Evolutionary conservation across 2,329 filamentous ascomycete genomes (phyloP), one percentile per base, ranked within the genome.

Genomic region (Juglanconis sp.): DNA sequence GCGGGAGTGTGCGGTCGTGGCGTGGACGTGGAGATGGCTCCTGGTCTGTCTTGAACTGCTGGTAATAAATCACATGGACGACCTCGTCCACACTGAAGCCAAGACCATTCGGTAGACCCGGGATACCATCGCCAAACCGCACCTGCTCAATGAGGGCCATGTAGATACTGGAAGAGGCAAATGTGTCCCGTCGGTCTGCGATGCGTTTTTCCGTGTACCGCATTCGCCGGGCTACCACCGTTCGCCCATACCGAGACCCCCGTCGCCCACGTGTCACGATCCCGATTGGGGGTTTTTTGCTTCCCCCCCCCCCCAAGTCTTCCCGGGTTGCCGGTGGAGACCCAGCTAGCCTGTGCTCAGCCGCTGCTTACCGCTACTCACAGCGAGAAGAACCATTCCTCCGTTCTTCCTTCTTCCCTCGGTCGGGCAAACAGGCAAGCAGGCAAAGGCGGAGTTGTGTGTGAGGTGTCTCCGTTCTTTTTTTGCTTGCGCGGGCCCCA

Each of bases 201-300:
- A 24, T 24, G 17, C 17, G 17, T 24, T 24, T 24, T 24, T 24
- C 17, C 17, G 17, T 24, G 17, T 24, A 24, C 17, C 17, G 17
- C 17, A 24, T 24, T 24, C 17, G 17, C 17, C 17, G 17, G 17
- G 34, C 49, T 51, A 31, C 49, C 6, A 51, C 49, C 17, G 15
- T 35, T 24, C 35, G 17, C 10, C 11, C 36, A 53, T 30, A 11
- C 50, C 35, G n/a, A n/a, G 44, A 55, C 54, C 53, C 53, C 59
- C 40, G 59, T 51, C 46, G 51, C 56, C 59, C 60, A 62, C 60
- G 60, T 62, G 60, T 62, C 60, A 62, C 53, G 38, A 42, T 40
- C 34, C 60, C 17, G 60, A 34, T 62, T 56, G 53, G 30, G 34
- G 53, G 31, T 35, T 35, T 9, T 15, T 31, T 11, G 6, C 36